Evolutionary conservation across 2,329 filamentous ascomycete species (phyloP).

Genomic region (Sclerotinia spermophila): DNA sequence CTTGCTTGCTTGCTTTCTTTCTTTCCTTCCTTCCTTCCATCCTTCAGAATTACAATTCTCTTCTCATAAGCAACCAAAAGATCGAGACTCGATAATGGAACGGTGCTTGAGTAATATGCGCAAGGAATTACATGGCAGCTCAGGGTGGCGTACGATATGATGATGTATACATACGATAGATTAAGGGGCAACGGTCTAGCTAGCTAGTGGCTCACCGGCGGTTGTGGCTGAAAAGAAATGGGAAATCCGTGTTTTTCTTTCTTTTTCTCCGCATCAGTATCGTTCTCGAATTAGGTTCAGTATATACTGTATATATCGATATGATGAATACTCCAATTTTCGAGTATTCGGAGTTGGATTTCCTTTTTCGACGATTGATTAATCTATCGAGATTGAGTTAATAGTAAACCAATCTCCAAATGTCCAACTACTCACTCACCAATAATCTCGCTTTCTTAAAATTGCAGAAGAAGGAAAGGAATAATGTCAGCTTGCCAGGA

Average conservation of each 20-base stretch:
- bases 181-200: neutral
- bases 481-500: neutral
- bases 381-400: neutral
- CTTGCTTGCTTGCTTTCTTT: too few relatives aligned
- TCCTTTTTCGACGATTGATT: neutral
- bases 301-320: neutral
- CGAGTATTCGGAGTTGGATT: neutral
- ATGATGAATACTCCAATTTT: neutral
- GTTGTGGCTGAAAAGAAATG: neutral
- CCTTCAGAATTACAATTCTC: too few relatives aligned
- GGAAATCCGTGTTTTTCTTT: neutral
- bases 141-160: too few relatives aligned
- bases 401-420: neutral
- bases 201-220: neutral
- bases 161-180: too few relatives aligned
- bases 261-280: neutral
- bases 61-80: neutral
- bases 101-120: neutral
- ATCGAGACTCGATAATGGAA: neutral
- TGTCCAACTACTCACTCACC: neutral
- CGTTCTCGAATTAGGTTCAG: too few relatives aligned
- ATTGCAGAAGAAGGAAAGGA: neutral
- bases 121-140: neutral
- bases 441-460: neutral
- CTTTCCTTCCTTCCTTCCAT: too few relatives aligned